A percentile compares a stretch with the other conserved stretches of the same genome.
phyloP scores from a whole-genome alignment of 2,329 filamentous ascomycete genomes.

The Pseudogymnoascus sp. region DNA sequence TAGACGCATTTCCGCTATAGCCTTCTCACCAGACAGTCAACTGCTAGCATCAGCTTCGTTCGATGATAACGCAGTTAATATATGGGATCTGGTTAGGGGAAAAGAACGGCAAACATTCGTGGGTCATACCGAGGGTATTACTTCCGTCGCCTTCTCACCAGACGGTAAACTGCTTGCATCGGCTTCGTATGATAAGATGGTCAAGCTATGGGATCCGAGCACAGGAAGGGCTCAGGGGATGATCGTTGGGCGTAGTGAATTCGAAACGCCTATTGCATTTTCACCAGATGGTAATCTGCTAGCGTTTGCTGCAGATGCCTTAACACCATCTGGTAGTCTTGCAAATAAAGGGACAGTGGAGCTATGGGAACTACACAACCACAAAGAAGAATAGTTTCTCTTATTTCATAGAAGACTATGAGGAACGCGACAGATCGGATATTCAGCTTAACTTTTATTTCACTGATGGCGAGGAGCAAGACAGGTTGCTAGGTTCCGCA shows the following conservation, averaged over 20 bases:
- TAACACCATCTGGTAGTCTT: not conserved
- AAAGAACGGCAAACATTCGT: not conserved
- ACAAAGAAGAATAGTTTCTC: not conserved
- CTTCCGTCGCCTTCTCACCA: conserved; percentile 10
- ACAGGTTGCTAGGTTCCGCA: not conserved
- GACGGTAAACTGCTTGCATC: not conserved
- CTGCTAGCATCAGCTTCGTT: not conserved
- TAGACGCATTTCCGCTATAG: not conserved
- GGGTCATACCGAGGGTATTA: not conserved
- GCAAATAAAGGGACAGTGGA: not conserved
- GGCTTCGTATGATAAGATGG: not conserved
- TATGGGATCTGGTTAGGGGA: conserved; percentile 5
- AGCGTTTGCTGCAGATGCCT: not conserved
- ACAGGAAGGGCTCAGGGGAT: not conserved
- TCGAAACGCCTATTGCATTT: not conserved
- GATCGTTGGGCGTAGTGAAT: not conserved
- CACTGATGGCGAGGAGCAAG: not conserved
- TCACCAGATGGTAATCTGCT: conserved; percentile 1
- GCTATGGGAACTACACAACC: not conserved
- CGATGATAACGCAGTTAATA: conserved; percentile 3
- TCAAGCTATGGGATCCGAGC: conserved; percentile 12
- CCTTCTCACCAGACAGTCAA: conserved; percentile 11
- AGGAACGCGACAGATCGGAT: not conserved
- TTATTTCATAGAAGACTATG: not conserved
- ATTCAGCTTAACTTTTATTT: not conserved